Percentiles rank a stretch among this genome's conserved stretches.
Conservation (phyloP, 495 filamentous ascomycete genomes). For the Immersiella caudata region DNA sequence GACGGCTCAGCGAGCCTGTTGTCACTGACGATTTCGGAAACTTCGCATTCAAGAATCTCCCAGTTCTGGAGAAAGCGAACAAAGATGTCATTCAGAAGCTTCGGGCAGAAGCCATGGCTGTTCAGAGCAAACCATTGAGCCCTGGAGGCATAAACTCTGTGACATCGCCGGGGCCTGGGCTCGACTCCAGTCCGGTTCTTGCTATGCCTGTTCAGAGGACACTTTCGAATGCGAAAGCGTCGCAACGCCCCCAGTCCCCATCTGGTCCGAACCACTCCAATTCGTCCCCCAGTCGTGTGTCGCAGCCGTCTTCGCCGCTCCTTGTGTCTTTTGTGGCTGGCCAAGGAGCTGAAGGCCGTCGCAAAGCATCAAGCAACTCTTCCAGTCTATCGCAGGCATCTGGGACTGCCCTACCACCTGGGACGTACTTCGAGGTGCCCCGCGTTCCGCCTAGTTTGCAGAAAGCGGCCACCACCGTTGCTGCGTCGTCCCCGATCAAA, state of each 20-base stretch:
- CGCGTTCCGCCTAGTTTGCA: slow-evolving; percentile 62
- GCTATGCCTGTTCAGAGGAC: slow-evolving; percentile 79
- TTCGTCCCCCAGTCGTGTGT: slow-evolving; percentile 82
- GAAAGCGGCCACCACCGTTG: slow-evolving; percentile 60
- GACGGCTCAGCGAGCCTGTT: slow-evolving; percentile 88
- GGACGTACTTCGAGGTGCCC: slow-evolving; percentile 70
- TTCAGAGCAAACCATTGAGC: slow-evolving; percentile 56
- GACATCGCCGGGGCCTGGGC: slow-evolving; percentile 57
- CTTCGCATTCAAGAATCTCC: slow-evolving; percentile 96
- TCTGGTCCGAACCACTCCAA: slow-evolving; percentile 76
- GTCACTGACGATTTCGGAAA: slow-evolving; percentile 90
- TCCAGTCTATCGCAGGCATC: slow-evolving; percentile 82
- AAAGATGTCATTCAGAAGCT: slow-evolving; percentile 98
- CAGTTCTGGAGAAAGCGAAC: slow-evolving; percentile 95
- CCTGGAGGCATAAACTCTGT: slow-evolving; percentile 45
- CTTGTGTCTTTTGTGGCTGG: slow-evolving; percentile 90
- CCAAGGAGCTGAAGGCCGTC: slow-evolving; percentile 47
- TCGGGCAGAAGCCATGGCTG: slow-evolving; percentile 80
- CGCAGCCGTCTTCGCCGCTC: slow-evolving; percentile 92
- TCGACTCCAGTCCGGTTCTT: slow-evolving; percentile 85
- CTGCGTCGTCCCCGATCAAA: slow-evolving; percentile 78
- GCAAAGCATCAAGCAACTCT: slow-evolving; percentile 81
- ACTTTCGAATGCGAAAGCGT: slow-evolving; percentile 72
- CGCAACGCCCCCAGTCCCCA: slow-evolving; percentile 81
- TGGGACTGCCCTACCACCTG: slow-evolving; percentile 70